These are phyloP conservation scores for Calamus simplicifolius DNA, from an alignment of 176 grass and related monocot genomes.

Conservation along the genomic window DNA sequence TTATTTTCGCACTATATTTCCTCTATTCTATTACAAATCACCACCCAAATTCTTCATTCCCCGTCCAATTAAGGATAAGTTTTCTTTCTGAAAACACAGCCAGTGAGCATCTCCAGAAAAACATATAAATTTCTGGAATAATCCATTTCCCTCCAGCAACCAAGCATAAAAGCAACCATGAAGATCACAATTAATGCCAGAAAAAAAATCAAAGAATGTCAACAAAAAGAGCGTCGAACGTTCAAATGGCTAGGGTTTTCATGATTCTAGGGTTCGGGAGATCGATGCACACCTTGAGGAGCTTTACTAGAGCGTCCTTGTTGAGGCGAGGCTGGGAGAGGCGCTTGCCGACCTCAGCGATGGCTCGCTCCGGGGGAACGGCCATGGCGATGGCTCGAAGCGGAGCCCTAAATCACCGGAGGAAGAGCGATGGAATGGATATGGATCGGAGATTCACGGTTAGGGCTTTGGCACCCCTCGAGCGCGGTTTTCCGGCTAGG, in stretches of 20 bases:
- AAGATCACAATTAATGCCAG: too few relatives aligned
- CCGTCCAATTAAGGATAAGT: too few relatives aligned
- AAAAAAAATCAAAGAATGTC: background rate
- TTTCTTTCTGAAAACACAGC: too few relatives aligned
- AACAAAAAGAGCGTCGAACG: background rate
- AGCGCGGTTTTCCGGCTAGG: too few relatives aligned
- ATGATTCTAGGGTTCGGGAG: background rate
- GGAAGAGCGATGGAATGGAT: too few relatives aligned
- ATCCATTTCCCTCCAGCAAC: background rate
- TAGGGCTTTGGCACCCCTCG: too few relatives aligned
- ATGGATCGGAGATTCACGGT: too few relatives aligned
- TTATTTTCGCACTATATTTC: too few relatives aligned
- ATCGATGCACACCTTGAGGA: constrained; percentile 56
- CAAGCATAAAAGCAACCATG: background rate
- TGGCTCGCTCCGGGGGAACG: constrained; percentile 32
- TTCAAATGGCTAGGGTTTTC: background rate
- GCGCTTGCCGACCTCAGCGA: constrained; percentile 54
- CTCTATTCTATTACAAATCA: too few relatives aligned
- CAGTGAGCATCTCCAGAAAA: too few relatives aligned
- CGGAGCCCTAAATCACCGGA: background rate
- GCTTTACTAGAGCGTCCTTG: constrained; percentile 81
- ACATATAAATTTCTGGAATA: background rate
- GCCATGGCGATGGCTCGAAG: constrained; percentile 6
- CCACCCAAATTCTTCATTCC: too few relatives aligned
- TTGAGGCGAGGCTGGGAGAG: constrained; percentile 70